Percentiles rank a stretch among this genome's conserved stretches.
Evolutionary conservation across 805 yeast genomes (phyloP).

Genomic region (Nakazawaea wickerhamii): DNA sequence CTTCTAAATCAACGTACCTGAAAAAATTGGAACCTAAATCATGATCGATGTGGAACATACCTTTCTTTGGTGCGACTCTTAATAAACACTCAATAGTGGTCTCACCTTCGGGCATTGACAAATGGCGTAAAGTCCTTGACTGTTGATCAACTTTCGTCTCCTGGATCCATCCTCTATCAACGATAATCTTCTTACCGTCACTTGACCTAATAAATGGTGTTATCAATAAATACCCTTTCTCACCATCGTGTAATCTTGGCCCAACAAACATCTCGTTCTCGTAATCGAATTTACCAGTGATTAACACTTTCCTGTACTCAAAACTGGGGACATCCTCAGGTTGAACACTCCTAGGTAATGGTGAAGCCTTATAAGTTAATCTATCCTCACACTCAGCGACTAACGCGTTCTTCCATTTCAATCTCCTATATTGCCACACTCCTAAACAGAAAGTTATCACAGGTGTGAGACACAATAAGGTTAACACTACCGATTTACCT

Average conservation of each 20-base stretch:
- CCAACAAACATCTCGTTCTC: constrained; percentile 88
- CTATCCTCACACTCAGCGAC: constrained; percentile 81
- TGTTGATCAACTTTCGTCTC: constrained; percentile 58
- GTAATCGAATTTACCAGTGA: constrained; percentile 77
- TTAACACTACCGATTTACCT: constrained; percentile 24
- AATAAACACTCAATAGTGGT: constrained; percentile 71
- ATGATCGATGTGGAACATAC: constrained; percentile 62
- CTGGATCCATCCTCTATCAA: constrained; percentile 90
- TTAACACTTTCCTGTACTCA: constrained; percentile 75
- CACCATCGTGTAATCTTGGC: constrained; percentile 71
- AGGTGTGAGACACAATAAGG: constrained; percentile 69
- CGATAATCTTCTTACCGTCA: constrained; percentile 71
- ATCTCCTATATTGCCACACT: constrained; percentile 84
- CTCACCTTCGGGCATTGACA: constrained; percentile 68
- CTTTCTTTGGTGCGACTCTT: constrained; percentile 59
- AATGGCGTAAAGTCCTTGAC: constrained; percentile 53
- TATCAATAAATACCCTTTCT: constrained; percentile 68
- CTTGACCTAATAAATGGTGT: constrained; percentile 76
- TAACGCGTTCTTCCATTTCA: constrained; percentile 82
- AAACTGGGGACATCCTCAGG: constrained; percentile 65
- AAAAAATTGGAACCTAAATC: constrained; percentile 64
- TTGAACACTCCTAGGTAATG: constrained; percentile 61
- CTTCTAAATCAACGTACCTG: constrained; percentile 75
- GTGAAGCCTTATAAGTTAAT: constrained; percentile 65
- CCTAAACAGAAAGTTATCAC: constrained; percentile 81